Evolutionary conservation across 2,329 filamentous ascomycete genomes (phyloP).

Genomic region (Zalaria obscura): DNA sequence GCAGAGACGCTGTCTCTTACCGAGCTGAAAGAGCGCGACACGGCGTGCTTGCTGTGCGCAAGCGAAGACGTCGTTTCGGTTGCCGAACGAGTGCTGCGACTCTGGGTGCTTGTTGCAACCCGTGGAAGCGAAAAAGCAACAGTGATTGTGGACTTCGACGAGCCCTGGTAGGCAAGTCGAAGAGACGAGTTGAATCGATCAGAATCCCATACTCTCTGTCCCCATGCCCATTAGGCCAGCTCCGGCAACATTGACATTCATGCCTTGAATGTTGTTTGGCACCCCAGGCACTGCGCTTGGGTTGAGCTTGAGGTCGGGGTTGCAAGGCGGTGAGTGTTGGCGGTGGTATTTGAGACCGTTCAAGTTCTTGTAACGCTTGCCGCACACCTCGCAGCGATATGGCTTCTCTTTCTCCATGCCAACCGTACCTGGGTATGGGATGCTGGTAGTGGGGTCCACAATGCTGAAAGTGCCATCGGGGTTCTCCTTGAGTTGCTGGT

Average conservation of each 20-base stretch:
- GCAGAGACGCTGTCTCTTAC: too few species aligned
- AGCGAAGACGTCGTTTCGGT: neutral
- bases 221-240: slow-evolving; percentile 42
- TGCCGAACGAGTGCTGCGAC: neutral
- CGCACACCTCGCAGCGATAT: slow-evolving; percentile 91
- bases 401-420: slow-evolving; percentile 99
- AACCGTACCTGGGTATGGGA: slow-evolving; percentile 85
- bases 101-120: too few species aligned
- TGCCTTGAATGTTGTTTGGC: slow-evolving; percentile 25
- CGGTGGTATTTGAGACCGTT: slow-evolving; percentile 90
- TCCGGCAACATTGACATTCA: slow-evolving; percentile 35
- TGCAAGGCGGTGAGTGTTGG: slow-evolving; percentile 69
- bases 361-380: slow-evolving; percentile 97
- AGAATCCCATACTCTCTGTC: slow-evolving; percentile 28
- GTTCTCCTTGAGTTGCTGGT: slow-evolving; percentile 92
- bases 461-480: slow-evolving; percentile 96
- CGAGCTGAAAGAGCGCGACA: neutral
- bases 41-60: neutral
- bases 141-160: neutral
- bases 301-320: slow-evolving; percentile 58
- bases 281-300: slow-evolving; percentile 16
- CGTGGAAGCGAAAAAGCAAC: neutral
- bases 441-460: slow-evolving; percentile 86
- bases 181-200: neutral
- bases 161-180: neutral